phyloP scores from a whole-genome alignment of 164 flowering plant genomes.

The Platanus orientalis region DNA sequence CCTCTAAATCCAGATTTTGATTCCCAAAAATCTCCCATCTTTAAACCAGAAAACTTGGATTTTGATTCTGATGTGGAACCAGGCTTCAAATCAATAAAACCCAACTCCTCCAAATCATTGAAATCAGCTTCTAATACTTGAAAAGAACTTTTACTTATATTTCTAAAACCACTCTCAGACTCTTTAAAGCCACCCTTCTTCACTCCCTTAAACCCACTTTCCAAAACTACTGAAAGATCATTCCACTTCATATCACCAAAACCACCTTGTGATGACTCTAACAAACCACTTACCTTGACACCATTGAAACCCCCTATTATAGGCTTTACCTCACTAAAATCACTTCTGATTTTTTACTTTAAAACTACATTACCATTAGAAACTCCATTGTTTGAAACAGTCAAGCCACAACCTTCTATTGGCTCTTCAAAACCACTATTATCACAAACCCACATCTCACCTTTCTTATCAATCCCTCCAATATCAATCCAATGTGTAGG shows the following conservation, averaged over 20 bases:
- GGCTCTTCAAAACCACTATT: conserved; percentile 39
- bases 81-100: too few relatives aligned
- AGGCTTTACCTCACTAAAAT: conserved; percentile 35
- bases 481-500: too few relatives aligned
- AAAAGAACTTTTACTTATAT: conserved; percentile 24
- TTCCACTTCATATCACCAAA: too few relatives aligned
- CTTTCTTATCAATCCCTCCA: too few relatives aligned
- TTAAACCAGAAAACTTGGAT: conserved; percentile 19
- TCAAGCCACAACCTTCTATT: conserved; percentile 35
- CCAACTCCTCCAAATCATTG: conserved; percentile 35
- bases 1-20: too few relatives aligned
- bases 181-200: too few relatives aligned
- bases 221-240: too few relatives aligned
- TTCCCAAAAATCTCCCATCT: conserved; percentile 13
- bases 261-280: too few relatives aligned
- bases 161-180: conserved; percentile 18
- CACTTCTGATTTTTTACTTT: conserved; percentile 28
- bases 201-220: too few relatives aligned
- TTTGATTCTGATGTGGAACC: conserved; percentile 34
- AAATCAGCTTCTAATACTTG: conserved; percentile 38
- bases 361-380: conserved; percentile 15
- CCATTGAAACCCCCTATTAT: conserved; percentile 21
- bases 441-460: conserved; percentile 38
- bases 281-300: not conserved
- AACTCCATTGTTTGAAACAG: conserved; percentile 15